These are phyloP conservation scores for Talaromyces wortmannii DNA, from an alignment of 495 filamentous ascomycete genomes.

Conservation along the genomic window DNA sequence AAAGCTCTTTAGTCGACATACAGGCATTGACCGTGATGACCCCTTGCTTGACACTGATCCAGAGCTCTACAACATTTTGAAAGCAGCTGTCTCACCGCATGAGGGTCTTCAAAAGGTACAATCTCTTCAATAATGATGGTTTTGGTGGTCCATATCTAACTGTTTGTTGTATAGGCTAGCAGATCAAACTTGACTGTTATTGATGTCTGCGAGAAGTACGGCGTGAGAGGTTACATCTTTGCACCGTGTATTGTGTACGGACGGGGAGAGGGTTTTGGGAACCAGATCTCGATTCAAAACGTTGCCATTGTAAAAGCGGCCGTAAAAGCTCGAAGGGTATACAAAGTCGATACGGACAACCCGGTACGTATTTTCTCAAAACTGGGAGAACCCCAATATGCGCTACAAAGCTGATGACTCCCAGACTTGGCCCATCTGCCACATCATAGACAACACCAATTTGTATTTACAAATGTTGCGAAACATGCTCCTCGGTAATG, in stretches of 20 bases:
- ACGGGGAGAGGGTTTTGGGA: constrained; percentile 38
- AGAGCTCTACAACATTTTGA: constrained; percentile 32
- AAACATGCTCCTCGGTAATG: constrained; percentile 27
- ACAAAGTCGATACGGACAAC: constrained; percentile 21
- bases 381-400: background rate
- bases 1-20: constrained; percentile 25
- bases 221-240: constrained; percentile 40
- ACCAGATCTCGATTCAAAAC: constrained; percentile 41
- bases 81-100: constrained; percentile 9
- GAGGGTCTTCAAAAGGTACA: constrained; percentile 7
- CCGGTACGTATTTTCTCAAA: constrained; percentile 17
- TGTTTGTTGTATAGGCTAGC: constrained; percentile 14
- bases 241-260: constrained; percentile 41
- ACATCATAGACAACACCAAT: constrained; percentile 32
- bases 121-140: background rate
- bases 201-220: constrained; percentile 24
- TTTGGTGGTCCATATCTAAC: background rate
- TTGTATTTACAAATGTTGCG: constrained; percentile 36
- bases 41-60: constrained; percentile 35
- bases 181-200: constrained; percentile 27
- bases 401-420: background rate
- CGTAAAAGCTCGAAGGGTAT: constrained; percentile 23
- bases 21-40: constrained; percentile 17
- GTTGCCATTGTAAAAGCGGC: constrained; percentile 39
- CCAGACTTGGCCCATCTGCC: constrained; percentile 42